phyloP scores from a whole-genome alignment of 139 green algal species.

The Diplosphaera chodatii region DNA sequence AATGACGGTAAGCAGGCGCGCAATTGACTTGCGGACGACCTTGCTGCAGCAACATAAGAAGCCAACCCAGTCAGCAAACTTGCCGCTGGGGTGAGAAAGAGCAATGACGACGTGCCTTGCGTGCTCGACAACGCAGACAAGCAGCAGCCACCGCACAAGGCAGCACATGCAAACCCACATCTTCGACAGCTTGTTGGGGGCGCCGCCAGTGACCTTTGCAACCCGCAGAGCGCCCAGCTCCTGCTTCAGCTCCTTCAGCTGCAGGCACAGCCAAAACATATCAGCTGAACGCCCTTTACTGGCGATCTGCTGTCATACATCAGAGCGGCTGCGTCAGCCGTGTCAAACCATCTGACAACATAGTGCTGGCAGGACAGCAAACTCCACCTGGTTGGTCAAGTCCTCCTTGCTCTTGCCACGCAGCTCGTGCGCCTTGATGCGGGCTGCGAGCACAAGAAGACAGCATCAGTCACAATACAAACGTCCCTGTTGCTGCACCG shows the following conservation, averaged over 20 bases:
- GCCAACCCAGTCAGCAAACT: background rate
- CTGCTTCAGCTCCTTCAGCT: slow-evolving; percentile 52
- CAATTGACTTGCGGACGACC: slow-evolving; percentile 93
- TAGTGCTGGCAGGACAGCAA: too few relatives aligned
- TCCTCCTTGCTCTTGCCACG: slow-evolving; percentile 90
- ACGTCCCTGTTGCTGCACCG: too few relatives aligned
- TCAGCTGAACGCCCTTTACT: too few relatives aligned
- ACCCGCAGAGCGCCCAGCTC: slow-evolving; percentile 74
- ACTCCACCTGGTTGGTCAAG: slow-evolving; percentile 57
- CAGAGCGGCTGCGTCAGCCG: too few relatives aligned
- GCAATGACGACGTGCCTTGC: too few relatives aligned
- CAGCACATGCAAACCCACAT: slow-evolving; percentile 55
- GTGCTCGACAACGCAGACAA: background rate
- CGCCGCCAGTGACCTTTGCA: slow-evolving; percentile 98
- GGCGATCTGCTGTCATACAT: too few relatives aligned
- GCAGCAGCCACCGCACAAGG: background rate
- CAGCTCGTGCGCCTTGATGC: slow-evolving; percentile 94
- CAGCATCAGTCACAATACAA: background rate
- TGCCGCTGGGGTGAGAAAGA: too few relatives aligned
- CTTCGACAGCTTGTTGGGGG: slow-evolving; percentile 99
- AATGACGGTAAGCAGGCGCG: slow-evolving; percentile 93
- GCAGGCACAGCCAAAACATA: slow-evolving; percentile 11
- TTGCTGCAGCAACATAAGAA: slow-evolving; percentile 58
- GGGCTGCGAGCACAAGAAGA: slow-evolving; percentile 63
- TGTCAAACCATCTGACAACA: too few relatives aligned